phyloP scores from a whole-genome alignment of 352 stramenopile genomes.

The Aphanomyces cochlioides region DNA sequence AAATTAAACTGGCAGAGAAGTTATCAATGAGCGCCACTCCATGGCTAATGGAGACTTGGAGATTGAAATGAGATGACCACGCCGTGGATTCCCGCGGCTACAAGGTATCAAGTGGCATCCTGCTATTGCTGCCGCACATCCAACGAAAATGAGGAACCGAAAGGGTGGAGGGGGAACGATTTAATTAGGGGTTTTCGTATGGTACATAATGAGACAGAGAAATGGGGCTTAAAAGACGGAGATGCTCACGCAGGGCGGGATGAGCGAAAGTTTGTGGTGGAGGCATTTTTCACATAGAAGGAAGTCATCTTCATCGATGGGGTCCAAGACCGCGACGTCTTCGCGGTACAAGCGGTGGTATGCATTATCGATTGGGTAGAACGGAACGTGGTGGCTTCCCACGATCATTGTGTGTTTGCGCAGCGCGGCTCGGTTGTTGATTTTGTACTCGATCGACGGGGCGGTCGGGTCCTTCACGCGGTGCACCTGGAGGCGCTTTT shows the following conservation, averaged over 20 bases:
- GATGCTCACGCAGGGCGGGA: neutral
- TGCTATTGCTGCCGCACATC: too few relatives aligned
- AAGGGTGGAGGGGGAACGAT: too few relatives aligned
- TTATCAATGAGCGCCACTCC: too few relatives aligned
- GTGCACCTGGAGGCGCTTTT: neutral
- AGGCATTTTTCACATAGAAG: neutral
- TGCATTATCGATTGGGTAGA: neutral
- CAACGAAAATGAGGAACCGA: too few relatives aligned
- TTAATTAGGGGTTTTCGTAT: too few relatives aligned
- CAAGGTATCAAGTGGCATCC: too few relatives aligned
- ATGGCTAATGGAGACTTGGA: too few relatives aligned
- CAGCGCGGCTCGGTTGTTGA: neutral
- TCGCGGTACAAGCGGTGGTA: neutral
- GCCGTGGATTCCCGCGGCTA: too few relatives aligned
- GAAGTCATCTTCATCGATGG: slow-evolving; percentile 1
- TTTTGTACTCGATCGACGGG: neutral
- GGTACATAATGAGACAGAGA: too few relatives aligned
- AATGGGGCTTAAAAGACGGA: neutral
- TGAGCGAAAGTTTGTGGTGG: neutral
- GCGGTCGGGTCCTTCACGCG: neutral
- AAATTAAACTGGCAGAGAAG: too few relatives aligned
- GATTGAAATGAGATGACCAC: too few relatives aligned
- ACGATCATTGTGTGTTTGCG: neutral
- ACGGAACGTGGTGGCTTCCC: neutral
- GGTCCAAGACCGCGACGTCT: neutral